Conservation (phyloP, 176 grass and related monocot species). For the Luzula sylvatica region DNA sequence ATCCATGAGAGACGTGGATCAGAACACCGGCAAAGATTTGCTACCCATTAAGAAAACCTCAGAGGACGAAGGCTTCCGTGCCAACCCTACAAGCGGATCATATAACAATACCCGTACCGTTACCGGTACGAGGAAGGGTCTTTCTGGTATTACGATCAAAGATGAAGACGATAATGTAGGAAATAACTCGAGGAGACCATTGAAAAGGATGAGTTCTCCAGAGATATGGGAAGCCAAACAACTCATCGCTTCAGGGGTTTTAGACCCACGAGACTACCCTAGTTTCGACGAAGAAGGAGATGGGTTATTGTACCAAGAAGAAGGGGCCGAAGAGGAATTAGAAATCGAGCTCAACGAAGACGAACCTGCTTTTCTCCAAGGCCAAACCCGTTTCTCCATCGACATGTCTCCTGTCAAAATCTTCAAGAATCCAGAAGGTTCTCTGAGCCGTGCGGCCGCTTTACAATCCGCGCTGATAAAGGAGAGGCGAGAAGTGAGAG, state of each 20-base stretch:
- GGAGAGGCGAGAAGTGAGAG: conserved; percentile 81
- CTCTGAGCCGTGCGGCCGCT: conserved; percentile 72
- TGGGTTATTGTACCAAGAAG: conserved; percentile 75
- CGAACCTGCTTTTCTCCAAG: conserved; percentile 86
- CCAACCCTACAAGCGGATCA: conserved; percentile 46
- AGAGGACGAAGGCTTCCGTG: conserved; percentile 33
- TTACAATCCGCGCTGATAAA: conserved; percentile 89
- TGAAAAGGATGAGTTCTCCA: conserved; percentile 79
- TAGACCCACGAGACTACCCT: conserved; percentile 58
- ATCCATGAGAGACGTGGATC: conserved; percentile 75
- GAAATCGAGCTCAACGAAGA: conserved; percentile 93
- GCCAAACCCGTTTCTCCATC: conserved; percentile 67
- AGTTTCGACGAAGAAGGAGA: conserved; percentile 81
- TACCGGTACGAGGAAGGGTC: conserved; percentile 36
- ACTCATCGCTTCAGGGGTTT: conserved; percentile 70
- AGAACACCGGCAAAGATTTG: conserved; percentile 79
- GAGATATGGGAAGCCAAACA: conserved; percentile 94
- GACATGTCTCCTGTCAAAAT: conserved; percentile 96
- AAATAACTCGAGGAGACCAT: conserved; percentile 29
- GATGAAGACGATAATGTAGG: conserved; percentile 56
- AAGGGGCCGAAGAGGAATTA: conserved; percentile 75
- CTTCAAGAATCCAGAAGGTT: conserved; percentile 94
- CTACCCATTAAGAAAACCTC: conserved; percentile 40
- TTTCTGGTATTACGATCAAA: conserved; percentile 72
- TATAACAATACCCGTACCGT: conserved; percentile 1